phyloP scores from a whole-genome alignment of 768 basidiomycete genomes.

The Russula compacta region DNA sequence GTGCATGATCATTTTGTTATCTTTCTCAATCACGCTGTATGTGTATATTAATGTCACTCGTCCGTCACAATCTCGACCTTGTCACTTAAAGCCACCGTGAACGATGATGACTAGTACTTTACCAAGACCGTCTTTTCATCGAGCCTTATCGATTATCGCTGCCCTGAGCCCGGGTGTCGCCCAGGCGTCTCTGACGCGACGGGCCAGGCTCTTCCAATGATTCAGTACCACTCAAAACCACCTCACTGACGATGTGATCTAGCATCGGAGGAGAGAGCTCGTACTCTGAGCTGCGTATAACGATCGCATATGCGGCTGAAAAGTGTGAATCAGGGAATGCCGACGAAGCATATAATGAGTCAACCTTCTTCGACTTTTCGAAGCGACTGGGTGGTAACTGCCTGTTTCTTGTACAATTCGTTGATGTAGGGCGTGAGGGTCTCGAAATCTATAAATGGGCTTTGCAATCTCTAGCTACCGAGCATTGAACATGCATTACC shows the following conservation, averaged over 20 bases:
- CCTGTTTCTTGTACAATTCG: constrained; percentile 80
- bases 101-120: not conserved
- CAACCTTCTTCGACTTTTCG: constrained; percentile 91
- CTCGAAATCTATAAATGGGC: constrained; percentile 56
- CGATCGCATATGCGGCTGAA: constrained; percentile 66
- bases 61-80: not conserved
- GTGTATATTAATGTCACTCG: not conserved
- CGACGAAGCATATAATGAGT: constrained; percentile 15
- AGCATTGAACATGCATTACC: constrained; percentile 31
- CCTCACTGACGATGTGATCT: constrained; percentile 53
- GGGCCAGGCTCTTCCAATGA: not conserved
- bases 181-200: not conserved
- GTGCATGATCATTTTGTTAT: constrained; percentile 1
- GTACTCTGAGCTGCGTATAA: constrained; percentile 64
- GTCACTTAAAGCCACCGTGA: not conserved
- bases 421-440: constrained; percentile 57
- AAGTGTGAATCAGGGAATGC: not conserved
- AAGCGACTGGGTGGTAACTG: constrained; percentile 77
- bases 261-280: constrained; percentile 58
- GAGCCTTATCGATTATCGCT: not conserved
- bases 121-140: not conserved
- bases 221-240: constrained; percentile 4
- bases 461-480: not conserved
- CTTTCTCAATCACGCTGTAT: not conserved
- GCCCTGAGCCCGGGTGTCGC: not conserved